Conservation (phyloP, 2,329 filamentous ascomycete genomes). For the Exophiala xenobiotica region DNA sequence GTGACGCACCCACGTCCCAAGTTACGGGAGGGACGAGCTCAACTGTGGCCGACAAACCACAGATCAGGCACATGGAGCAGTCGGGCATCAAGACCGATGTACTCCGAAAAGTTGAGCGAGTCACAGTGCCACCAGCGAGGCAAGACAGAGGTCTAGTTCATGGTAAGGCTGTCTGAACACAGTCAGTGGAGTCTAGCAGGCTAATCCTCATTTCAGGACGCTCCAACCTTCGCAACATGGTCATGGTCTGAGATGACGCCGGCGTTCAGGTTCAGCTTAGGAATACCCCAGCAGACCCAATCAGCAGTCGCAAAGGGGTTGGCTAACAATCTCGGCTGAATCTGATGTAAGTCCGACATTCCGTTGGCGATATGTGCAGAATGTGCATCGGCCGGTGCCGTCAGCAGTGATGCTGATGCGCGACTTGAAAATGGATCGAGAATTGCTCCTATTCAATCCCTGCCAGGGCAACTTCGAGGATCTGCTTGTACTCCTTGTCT, state of each 20-base stretch:
- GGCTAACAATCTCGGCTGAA: neutral
- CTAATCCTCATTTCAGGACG: constrained; percentile 23
- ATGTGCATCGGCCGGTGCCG: neutral
- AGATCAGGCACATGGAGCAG: constrained; percentile 9
- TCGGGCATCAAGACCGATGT: constrained; percentile 5
- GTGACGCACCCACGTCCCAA: constrained; percentile 23
- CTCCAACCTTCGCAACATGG: constrained; percentile 30
- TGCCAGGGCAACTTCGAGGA: too few species aligned
- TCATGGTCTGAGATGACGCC: constrained; percentile 22
- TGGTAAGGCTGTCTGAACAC: constrained; percentile 23
- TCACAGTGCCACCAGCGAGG: constrained; percentile 26
- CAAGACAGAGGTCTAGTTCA: constrained; percentile 29
- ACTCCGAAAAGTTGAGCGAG: constrained; percentile 20
- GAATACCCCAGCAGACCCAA: neutral
- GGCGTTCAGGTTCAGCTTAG: constrained; percentile 14
- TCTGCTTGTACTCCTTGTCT: neutral
- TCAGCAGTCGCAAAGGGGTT: neutral
- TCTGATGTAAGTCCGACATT: constrained; percentile 19
- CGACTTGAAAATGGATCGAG: too few species aligned
- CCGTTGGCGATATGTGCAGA: neutral
- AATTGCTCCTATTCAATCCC: too few species aligned
- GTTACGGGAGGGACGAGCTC: constrained; percentile 2
- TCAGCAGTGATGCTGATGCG: too few species aligned
- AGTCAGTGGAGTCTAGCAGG: constrained; percentile 5
- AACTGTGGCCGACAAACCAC: constrained; percentile 10